Percentiles rank a stretch among this genome's conserved stretches.
Evolutionary conservation across 1,284 basidiomycete species (phyloP).

Genomic region (Apiotrichum laibachii): DNA sequence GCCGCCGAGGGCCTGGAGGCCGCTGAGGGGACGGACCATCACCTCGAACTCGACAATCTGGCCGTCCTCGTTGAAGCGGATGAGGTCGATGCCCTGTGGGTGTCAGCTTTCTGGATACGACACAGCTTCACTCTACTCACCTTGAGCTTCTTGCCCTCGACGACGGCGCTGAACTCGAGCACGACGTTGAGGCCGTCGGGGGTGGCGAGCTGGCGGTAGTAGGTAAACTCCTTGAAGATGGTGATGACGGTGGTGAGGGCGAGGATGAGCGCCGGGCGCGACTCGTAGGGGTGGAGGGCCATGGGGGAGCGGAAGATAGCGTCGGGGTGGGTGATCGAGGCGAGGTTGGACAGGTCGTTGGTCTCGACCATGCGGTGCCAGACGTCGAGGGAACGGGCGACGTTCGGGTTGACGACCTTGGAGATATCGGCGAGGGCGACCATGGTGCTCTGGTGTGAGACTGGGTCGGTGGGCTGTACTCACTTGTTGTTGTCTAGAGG

Average conservation of each 20-base stretch:
- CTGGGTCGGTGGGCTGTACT: no score
- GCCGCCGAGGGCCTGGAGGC: conserved; percentile 15
- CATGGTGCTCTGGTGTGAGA: not conserved
- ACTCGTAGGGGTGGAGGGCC: conserved; percentile 9
- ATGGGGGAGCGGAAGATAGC: conserved; percentile 22
- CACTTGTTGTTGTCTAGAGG: no score
- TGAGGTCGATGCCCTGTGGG: conserved; percentile 14
- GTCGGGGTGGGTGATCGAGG: conserved; percentile 17
- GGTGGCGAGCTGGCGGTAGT: conserved; percentile 16
- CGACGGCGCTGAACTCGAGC: conserved; percentile 19
- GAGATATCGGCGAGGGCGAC: not conserved
- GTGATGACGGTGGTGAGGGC: conserved; percentile 15
- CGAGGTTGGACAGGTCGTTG: conserved; percentile 7
- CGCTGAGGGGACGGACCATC: conserved; percentile 19
- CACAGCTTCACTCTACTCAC: no score
- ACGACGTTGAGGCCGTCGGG: conserved; percentile 17
- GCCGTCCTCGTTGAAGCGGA: conserved; percentile 17
- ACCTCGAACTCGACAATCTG: conserved; percentile 22
- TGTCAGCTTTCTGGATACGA: no score
- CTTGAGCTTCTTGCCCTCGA: conserved; percentile 19
- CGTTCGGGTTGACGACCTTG: conserved; percentile 4
- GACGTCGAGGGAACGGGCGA: conserved; percentile 9
- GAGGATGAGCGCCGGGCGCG: conserved; percentile 15
- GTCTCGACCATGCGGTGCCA: conserved; percentile 21
- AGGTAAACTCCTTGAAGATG: conserved; percentile 20